Base-by-base conservation (phyloP, 345 rosid genomes). In the Pugionium cornutum region DNA sequence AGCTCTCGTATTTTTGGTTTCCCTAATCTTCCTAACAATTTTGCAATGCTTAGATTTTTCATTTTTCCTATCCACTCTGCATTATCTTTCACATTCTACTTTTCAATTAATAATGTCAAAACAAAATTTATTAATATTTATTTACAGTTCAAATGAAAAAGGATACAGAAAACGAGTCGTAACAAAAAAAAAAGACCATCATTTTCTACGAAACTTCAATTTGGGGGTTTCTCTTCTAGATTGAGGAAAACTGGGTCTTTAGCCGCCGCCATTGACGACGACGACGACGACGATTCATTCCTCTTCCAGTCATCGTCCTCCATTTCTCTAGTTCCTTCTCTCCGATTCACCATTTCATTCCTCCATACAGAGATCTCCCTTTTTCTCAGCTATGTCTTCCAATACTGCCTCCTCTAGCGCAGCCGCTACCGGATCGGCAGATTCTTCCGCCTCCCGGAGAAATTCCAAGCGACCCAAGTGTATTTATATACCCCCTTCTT, bases 401-500 rank as follows among this genome's bases (percentile, higher is more conserved):
- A 77, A 62, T 35, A 62, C 82, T 40, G 80, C 89, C 5, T 81
- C 96, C 2, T 92, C 97, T 2, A 84, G 89, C 77, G 74, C 88
- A 43, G 85, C 63, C 1, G 82, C 64, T 49, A 66, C 78, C 68
- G 95, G 92, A 81, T 89, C 98, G 1, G 77, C 78, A 41, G 95
- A 92, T 82, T 48, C 95, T 57, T 76, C 88, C 11, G 83, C 80
- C 62, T 74, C 83, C 69, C 79, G 92, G 72, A 75, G 83, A 66
- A 84, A 80, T 65, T 85, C 99, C 3, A 94, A 94, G 75, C 83
- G 97, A 52, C 99, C 97, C 67, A 90, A 94, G 81, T 94, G 99
- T 94, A 79, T 69, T 63, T 41, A 47, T 54, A 29, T 30, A 41
- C 26, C 51, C n/a, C 25, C 25, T 25, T 4, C 57, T 51, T 9